These are phyloP conservation scores for Pochonia chlamydosporia DNA, from an alignment of 2,329 filamentous ascomycete genomes.

Conservation along the genomic window DNA sequence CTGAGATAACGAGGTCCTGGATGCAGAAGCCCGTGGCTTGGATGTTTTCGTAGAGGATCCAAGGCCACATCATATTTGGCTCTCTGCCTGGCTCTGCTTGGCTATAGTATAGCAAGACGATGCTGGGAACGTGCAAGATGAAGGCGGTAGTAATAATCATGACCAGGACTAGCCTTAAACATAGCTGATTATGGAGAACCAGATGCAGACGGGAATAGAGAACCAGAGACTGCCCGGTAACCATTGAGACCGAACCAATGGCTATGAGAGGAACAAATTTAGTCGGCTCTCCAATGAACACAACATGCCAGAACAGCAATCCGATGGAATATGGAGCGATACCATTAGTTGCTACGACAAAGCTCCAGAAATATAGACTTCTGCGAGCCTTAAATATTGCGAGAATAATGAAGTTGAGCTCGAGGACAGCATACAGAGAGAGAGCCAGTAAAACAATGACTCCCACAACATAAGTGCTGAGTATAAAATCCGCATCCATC, in stretches of 20 bases:
- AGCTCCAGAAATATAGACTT: slow-evolving; percentile 33
- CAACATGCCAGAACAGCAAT: slow-evolving; percentile 36
- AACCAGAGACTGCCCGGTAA: slow-evolving; percentile 54
- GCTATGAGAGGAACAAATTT: slow-evolving; percentile 15
- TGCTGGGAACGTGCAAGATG: slow-evolving; percentile 48
- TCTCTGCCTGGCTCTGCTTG: too few species aligned
- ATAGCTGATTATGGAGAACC: slow-evolving; percentile 41
- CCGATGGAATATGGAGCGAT: slow-evolving; percentile 33
- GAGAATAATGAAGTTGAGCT: slow-evolving; percentile 25
- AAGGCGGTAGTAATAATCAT: slow-evolving; percentile 53
- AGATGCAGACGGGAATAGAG: slow-evolving; percentile 58
- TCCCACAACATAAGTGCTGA: too few species aligned
- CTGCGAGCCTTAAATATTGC: slow-evolving; percentile 22
- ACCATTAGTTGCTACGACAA: slow-evolving; percentile 25
- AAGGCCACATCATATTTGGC: too few species aligned
- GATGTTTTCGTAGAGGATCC: too few species aligned
- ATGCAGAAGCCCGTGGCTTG: too few species aligned
- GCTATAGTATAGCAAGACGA: slow-evolving; percentile 51
- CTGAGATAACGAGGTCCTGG: too few species aligned
- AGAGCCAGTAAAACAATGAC: slow-evolving; percentile 7
- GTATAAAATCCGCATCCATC: too few species aligned
- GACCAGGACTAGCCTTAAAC: slow-evolving; percentile 41
- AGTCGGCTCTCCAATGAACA: slow-evolving; percentile 7
- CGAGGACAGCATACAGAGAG: slow-evolving; percentile 22
- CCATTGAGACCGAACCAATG: slow-evolving; percentile 35